phyloP scores from a whole-genome alignment of 345 rosid species.

The Cardiospermum halicacabum region DNA sequence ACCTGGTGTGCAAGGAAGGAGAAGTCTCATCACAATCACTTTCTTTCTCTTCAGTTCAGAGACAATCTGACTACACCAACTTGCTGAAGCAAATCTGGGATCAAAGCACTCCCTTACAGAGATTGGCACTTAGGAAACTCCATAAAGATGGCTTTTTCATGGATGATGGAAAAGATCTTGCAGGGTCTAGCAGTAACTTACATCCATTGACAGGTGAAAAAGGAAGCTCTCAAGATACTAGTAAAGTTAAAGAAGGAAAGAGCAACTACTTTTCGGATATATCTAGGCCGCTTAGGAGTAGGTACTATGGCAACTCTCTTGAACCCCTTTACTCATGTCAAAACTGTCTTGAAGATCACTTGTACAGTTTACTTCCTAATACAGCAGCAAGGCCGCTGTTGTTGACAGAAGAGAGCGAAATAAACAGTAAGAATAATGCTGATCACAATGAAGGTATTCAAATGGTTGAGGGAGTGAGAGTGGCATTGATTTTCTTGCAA shows the following conservation, averaged over 20 bases:
- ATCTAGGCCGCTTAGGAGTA: slow-evolving; percentile 7
- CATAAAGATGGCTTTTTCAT: slow-evolving; percentile 1
- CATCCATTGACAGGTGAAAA: slow-evolving; percentile 12
- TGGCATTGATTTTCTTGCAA: too few species aligned
- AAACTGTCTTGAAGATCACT: slow-evolving; percentile 10
- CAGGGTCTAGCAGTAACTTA: neutral
- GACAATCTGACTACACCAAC: slow-evolving; percentile 18
- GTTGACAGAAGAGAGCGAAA: slow-evolving; percentile 17
- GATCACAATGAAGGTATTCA: slow-evolving; percentile 5
- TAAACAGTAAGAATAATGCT: slow-evolving; percentile 15
- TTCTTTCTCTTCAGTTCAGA: neutral
- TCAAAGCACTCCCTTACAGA: slow-evolving; percentile 23
- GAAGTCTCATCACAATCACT: slow-evolving; percentile 15
- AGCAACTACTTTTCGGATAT: slow-evolving; percentile 9
- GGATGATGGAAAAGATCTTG: neutral
- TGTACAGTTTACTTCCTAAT: slow-evolving; percentile 8
- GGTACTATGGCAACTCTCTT: slow-evolving; percentile 11
- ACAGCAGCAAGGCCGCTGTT: slow-evolving; percentile 15
- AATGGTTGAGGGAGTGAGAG: neutral
- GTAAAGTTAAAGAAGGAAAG: slow-evolving; percentile 5
- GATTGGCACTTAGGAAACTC: slow-evolving; percentile 13
- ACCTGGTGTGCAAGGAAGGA: slow-evolving; percentile 7
- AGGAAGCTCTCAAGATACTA: slow-evolving; percentile 4
- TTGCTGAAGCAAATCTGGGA: slow-evolving; percentile 19
- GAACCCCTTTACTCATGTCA: slow-evolving; percentile 16